Conservation (phyloP, 306 rosid genomes). For the Cucurbita argyrosperma region DNA sequence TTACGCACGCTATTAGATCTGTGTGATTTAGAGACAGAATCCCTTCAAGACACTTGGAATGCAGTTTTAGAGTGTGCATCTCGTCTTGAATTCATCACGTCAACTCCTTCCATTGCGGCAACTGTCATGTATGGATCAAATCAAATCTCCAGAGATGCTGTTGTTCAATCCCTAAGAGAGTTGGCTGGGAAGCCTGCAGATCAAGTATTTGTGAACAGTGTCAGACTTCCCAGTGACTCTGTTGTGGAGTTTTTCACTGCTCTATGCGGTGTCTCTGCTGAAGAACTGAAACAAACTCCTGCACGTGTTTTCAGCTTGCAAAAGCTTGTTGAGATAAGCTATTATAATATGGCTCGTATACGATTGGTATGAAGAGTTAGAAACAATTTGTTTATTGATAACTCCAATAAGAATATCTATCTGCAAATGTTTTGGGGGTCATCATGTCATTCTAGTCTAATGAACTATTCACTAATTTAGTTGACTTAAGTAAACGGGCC, state of each 20-base stretch:
- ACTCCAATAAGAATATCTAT: background rate
- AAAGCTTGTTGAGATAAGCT: conserved; percentile 97
- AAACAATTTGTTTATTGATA: background rate
- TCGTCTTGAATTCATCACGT: conserved; percentile 76
- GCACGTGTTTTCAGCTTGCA: conserved; percentile 99
- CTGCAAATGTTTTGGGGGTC: background rate
- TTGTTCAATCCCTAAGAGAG: conserved; percentile 84
- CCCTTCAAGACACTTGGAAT: conserved; percentile 99
- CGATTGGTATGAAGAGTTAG: conserved; percentile 53
- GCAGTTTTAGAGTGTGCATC: conserved; percentile 97
- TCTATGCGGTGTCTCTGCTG: conserved; percentile 96
- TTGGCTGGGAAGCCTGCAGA: conserved; percentile 94
- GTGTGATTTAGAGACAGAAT: conserved; percentile 62
- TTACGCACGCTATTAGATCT: conserved; percentile 62
- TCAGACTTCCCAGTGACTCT: conserved; percentile 88
- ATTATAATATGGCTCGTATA: conserved; percentile 97
- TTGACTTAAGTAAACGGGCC: background rate
- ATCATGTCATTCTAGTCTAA: background rate
- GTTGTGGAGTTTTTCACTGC: conserved; percentile 93
- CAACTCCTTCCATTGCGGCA: conserved; percentile 72
- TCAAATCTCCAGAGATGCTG: conserved; percentile 89
- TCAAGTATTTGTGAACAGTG: conserved; percentile 89
- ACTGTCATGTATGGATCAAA: conserved; percentile 96
- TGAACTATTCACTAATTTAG: background rate
- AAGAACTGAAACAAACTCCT: conserved; percentile 87